Conservation (phyloP, 208 protist genomes). For the Leishmania arabica region DNA sequence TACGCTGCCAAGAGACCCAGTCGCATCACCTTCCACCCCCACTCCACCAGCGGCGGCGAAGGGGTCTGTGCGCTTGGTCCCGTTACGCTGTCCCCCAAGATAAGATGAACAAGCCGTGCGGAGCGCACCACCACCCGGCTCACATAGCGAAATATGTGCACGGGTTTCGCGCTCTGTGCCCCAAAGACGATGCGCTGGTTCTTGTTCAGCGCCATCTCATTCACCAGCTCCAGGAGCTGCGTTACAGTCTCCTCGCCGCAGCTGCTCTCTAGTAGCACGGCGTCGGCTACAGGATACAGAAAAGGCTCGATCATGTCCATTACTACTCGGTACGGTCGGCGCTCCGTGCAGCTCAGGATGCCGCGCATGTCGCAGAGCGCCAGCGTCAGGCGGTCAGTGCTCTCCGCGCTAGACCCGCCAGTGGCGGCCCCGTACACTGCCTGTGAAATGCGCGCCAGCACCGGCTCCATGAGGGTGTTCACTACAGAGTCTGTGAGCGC, state of each 20-base stretch:
- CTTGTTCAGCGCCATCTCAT: conserved; percentile 43
- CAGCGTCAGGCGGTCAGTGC: conserved; percentile 5
- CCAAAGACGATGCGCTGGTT: conserved; percentile 47
- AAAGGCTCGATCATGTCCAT: conserved; percentile 40
- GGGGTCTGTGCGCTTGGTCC: conserved; percentile 1
- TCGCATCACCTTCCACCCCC: conserved; percentile 54
- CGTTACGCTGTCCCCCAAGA: conserved; percentile 6
- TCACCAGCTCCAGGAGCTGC: conserved; percentile 37
- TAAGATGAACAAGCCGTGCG: conserved; percentile 8
- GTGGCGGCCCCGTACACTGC: conserved; percentile 1
- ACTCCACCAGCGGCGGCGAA: conserved; percentile 35
- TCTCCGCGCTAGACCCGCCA: neutral
- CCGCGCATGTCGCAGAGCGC: conserved; percentile 43
- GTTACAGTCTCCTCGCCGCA: conserved; percentile 15
- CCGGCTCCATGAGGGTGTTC: conserved; percentile 23
- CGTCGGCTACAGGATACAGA: conserved; percentile 27
- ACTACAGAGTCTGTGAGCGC: conserved; percentile 21
- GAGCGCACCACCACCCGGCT: conserved; percentile 20
- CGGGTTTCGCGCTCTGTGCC: conserved; percentile 18
- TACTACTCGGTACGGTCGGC: conserved; percentile 32
- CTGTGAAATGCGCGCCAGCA: conserved; percentile 17
- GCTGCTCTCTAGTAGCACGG: conserved; percentile 17
- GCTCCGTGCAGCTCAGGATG: conserved; percentile 41
- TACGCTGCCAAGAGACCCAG: conserved; percentile 37
- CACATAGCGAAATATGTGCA: conserved; percentile 37